Base-by-base conservation (phyloP, 2,329 filamentous ascomycete genomes). In the Ophiostoma perfectum region DNA sequence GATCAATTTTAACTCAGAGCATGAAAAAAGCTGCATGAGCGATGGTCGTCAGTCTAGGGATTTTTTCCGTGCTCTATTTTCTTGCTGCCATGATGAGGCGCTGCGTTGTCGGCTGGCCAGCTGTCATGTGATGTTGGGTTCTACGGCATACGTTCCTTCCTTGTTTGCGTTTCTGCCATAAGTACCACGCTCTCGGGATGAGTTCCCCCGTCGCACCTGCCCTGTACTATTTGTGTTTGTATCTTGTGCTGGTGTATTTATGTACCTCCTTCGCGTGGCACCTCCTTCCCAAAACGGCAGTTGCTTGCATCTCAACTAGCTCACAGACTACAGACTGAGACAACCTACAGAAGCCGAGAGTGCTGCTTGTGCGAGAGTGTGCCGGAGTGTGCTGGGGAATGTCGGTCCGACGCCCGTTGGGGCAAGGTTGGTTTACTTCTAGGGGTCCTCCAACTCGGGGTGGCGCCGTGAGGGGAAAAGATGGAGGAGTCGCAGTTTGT, bases 341-440 rank as follows among this genome's bases (percentile, higher is more conserved):
- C 27, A 27, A 27, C 27, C 27, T 27, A 27, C 27, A 27, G 27
- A 27, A 27, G 27, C 27, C 27, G 27, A 27, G 27, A 27, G 27
- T 27, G 27, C 27, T 27, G 27, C 27, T 1, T 27, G 27, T 27
- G 27, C 27, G 27, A 27, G 27, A 27, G 27, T 27, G 27, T 27
- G 27, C 27, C 27, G 27, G 27, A 27, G 49, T 55, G 27, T 18
- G 9, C 49, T 55, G 49, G n/a, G 39, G 63, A 64, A 5, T 45
- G 41, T 64, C 63, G 63, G 63, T 64, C 63, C 63, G 63, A 64
- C 63, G 63, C 41, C 63, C 63, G 63, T 64, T 47, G 42, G 41
- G 63, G 62, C 39, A 27, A n/a, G 41, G 62, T 42, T 16, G 14
- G 12, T 8, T 62, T 62, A 14, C 38, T 8, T n/a, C 36, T 8